Conservation (phyloP, 1,284 basidiomycete genomes). For the Waitea zeae region DNA sequence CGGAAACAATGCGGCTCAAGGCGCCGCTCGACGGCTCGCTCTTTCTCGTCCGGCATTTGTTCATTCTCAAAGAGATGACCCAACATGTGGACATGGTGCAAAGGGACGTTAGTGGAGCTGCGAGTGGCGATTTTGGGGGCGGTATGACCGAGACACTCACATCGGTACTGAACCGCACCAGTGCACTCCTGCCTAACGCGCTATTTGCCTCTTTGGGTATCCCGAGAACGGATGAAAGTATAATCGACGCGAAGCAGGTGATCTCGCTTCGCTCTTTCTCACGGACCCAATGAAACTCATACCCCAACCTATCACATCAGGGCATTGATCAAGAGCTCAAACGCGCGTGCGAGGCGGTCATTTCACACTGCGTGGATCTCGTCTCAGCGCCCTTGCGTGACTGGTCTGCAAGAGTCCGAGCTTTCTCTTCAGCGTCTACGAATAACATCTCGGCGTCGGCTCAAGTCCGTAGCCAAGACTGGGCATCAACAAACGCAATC, state of each 20-base stretch:
- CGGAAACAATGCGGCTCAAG: slow-evolving; percentile 41
- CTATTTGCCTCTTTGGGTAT: slow-evolving; percentile 51
- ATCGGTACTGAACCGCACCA: slow-evolving; percentile 55
- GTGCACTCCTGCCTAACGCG: slow-evolving; percentile 50
- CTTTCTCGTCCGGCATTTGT: slow-evolving; percentile 79
- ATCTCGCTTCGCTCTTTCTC: slow-evolving; percentile 10
- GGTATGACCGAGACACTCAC: slow-evolving; percentile 44
- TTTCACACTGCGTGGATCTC: slow-evolving; percentile 37
- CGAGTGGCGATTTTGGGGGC: not conserved
- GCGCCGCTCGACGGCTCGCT: slow-evolving; percentile 53
- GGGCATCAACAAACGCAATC: slow-evolving; percentile 30
- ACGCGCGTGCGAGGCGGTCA: slow-evolving; percentile 67
- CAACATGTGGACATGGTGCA: slow-evolving; percentile 15
- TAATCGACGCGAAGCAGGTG: slow-evolving; percentile 49
- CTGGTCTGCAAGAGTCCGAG: slow-evolving; percentile 37
- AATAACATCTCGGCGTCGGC: slow-evolving; percentile 8
- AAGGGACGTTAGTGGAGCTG: not conserved
- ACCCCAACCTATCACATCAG: slow-evolving; percentile 18
- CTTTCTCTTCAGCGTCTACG: slow-evolving; percentile 8
- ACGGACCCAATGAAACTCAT: slow-evolving; percentile 3
- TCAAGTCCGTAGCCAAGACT: slow-evolving; percentile 12
- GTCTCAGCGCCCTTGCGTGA: slow-evolving; percentile 34
- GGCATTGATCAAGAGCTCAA: slow-evolving; percentile 76
- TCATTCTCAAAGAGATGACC: slow-evolving; percentile 82
- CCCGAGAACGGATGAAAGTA: slow-evolving; percentile 33